Evolutionary conservation across 768 basidiomycete genomes (phyloP), one percentile per base, ranked within the genome.

Genomic region (Russula sp.): DNA sequence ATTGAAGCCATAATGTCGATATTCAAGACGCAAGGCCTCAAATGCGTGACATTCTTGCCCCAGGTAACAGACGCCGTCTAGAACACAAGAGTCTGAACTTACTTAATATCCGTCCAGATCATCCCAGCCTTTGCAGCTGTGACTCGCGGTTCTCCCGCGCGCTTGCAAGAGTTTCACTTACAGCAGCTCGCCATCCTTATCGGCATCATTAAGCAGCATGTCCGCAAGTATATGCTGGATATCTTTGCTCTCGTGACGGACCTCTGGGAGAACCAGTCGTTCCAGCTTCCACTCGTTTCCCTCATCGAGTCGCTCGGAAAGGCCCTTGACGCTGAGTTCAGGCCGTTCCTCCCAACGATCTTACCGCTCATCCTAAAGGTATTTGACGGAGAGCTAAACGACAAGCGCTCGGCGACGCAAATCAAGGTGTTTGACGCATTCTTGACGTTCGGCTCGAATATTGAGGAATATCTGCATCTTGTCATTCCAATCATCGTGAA

Each of bases 1-100:
- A 94, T 98, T 61, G 94, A 98, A 72, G 94, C 94, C 1, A 89
- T 99, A 68, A 98, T 98, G 93, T 89, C 93, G 51, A 98, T 99
- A 64, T 99, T 98, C 82, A 94, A 95, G 75, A 97, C 94, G 0
- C 95, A 98, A 71, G 94, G 96, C 14, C 77, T 98, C 71, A 94
- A 95, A 79, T 97, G 94, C 73, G 94, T 96, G 20, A 84, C 91
- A 2, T 98, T 98, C 76, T 76, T 99, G 31, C 91, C 96, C 49
- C 94, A 97, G 80, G 93, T 94, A 71, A 50, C 48, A 55, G 73
- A 54, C 39, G 22, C 3, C 35, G 14, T 32, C 14, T 40, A 27
- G 13, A 13, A 37, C 53, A 16, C 31, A 32, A 53, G 9, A 8
- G 16, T 27, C 6, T 2, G n/a, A 5, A 16, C 49, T 59, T 16